A percentile compares a stretch with the other conserved stretches of the same genome.
phyloP scores from a whole-genome alignment of 2,329 filamentous ascomycete species.

The Arachnomyces sp. region DNA sequence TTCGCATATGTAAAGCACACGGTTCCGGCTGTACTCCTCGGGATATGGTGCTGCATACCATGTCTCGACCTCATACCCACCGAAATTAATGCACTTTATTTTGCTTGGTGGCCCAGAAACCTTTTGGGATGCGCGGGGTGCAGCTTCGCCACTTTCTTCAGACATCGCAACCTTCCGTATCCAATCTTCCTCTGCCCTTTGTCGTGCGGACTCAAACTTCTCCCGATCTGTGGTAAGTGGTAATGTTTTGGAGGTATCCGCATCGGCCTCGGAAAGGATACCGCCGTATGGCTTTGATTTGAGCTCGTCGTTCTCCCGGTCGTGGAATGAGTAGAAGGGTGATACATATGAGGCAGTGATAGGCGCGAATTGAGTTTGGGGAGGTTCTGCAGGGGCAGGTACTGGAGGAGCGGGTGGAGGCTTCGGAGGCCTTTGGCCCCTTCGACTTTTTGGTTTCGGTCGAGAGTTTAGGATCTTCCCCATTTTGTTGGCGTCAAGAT shows the following conservation, averaged over 20 bases:
- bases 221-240: slow-evolving; percentile 72
- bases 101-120: slow-evolving; percentile 81
- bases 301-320: slow-evolving; percentile 78
- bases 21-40: slow-evolving; percentile 94
- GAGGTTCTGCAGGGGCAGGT: slow-evolving; percentile 21
- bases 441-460: slow-evolving; percentile 48
- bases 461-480: slow-evolving; percentile 51
- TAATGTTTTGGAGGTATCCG: slow-evolving; percentile 82
- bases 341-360: slow-evolving; percentile 58
- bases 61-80: slow-evolving; percentile 94
- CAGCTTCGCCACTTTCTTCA: slow-evolving; percentile 56
- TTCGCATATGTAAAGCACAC: slow-evolving; percentile 96
- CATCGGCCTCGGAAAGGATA: slow-evolving; percentile 79
- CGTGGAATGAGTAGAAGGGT: slow-evolving; percentile 80
- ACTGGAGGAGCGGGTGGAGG: slow-evolving; percentile 25
- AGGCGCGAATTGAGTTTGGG: slow-evolving; percentile 51
- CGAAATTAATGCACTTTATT: slow-evolving; percentile 98
- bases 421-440: slow-evolving; percentile 38
- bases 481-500: slow-evolving; percentile 51
- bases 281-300: slow-evolving; percentile 95
- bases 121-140: slow-evolving; percentile 61
- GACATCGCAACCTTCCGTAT: slow-evolving; percentile 55
- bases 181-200: slow-evolving; percentile 89
- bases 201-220: slow-evolving; percentile 80
- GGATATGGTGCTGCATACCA: slow-evolving; percentile 99